phyloP scores from a whole-genome alignment of 139 green algal species.

The Dunaliella sp. region DNA sequence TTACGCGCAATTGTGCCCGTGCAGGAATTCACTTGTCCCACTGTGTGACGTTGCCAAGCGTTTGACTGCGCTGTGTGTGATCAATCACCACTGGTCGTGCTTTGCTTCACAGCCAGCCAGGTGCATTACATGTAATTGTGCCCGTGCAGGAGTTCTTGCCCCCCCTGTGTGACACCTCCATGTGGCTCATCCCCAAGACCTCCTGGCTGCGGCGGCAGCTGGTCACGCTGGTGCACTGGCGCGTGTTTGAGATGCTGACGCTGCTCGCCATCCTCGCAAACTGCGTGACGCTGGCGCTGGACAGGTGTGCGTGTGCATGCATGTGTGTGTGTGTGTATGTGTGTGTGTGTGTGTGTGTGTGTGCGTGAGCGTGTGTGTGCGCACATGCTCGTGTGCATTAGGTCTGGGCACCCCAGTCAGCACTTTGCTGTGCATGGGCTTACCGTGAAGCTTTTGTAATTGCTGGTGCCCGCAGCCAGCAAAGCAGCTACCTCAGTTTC shows the following conservation, averaged over 20 bases:
- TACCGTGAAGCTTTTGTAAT: too few species aligned
- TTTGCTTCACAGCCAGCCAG: not conserved
- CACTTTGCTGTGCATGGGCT: too few species aligned
- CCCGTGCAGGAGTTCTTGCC: not conserved
- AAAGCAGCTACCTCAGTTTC: too few species aligned
- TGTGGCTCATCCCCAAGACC: not conserved
- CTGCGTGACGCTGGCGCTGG: conserved; percentile 21
- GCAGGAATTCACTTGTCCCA: not conserved
- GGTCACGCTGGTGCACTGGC: conserved; percentile 1
- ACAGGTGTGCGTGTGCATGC: not conserved
- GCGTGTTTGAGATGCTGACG: conserved; percentile 17
- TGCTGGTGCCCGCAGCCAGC: too few species aligned
- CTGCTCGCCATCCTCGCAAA: conserved; percentile 26
- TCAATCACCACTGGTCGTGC: not conserved
- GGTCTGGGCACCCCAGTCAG: too few species aligned
- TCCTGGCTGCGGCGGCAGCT: not conserved
- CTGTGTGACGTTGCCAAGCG: not conserved
- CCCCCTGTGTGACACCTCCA: not conserved
- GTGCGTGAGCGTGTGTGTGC: too few species aligned
- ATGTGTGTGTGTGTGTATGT: not conserved
- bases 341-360: too few species aligned
- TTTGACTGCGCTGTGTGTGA: too few species aligned
- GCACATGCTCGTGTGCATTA: too few species aligned
- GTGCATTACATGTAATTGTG: not conserved
- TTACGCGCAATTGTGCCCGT: not conserved